These are phyloP conservation scores for Eucalyptus lansdowneana DNA, from an alignment of 345 rosid genomes.

Conservation along the genomic window DNA sequence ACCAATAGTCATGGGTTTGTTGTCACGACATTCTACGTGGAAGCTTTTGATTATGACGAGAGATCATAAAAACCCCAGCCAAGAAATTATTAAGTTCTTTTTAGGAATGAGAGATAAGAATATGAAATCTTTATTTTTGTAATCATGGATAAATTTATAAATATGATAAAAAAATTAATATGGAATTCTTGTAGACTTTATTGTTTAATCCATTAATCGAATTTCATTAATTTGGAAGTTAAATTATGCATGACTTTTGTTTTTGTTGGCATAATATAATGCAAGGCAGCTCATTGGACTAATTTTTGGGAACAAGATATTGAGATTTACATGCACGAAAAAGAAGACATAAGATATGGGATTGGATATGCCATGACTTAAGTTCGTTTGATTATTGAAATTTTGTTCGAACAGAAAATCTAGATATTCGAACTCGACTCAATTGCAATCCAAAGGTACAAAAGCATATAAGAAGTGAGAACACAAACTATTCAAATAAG, in stretches of 20 bases:
- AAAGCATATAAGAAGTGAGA: not conserved
- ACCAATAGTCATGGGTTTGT: not conserved
- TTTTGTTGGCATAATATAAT: not conserved
- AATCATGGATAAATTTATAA: not conserved
- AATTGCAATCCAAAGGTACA: not conserved
- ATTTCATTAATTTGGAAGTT: not conserved
- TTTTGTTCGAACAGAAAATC: not conserved
- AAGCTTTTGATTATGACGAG: not conserved
- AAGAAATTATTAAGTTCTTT: not conserved
- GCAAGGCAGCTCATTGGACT: not conserved
- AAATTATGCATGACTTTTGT: not conserved
- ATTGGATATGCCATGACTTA: not conserved
- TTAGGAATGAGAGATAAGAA: not conserved
- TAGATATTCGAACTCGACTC: not conserved
- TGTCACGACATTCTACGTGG: not conserved
- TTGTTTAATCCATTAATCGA: not conserved
- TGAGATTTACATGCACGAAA: not conserved
- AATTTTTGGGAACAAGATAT: not conserved
- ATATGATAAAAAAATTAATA: not conserved
- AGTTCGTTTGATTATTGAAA: not conserved
- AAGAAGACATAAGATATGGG: not conserved
- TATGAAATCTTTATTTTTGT: not conserved
- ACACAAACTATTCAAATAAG: not conserved
- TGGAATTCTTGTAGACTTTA: not conserved
- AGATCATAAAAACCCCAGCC: not conserved